Evolutionary conservation across 768 basidiomycete species (phyloP).

Genomic region (Trametes coccinea): DNA sequence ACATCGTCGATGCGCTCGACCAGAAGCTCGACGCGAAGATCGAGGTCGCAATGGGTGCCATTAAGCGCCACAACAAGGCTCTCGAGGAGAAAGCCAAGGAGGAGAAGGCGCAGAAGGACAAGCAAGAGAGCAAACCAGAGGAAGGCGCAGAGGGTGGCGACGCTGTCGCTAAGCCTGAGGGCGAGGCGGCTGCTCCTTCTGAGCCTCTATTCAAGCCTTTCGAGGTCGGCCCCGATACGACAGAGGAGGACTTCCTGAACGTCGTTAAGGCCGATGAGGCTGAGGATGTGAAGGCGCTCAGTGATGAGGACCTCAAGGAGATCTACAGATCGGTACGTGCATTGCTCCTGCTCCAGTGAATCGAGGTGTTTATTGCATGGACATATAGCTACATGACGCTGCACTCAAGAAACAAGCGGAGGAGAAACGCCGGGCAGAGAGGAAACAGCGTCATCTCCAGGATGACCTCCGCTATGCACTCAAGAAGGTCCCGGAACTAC

Average conservation of each 20-base stretch:
- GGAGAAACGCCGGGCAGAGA: constrained; percentile 84
- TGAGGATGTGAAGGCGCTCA: constrained; percentile 48
- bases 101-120: constrained; percentile 33
- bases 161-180: constrained; percentile 20
- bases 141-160: constrained; percentile 34
- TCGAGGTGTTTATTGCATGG: not conserved
- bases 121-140: constrained; percentile 28
- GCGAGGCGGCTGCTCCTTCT: not conserved
- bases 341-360: too few species aligned
- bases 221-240: constrained; percentile 55
- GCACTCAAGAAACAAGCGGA: constrained; percentile 78
- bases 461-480: constrained; percentile 96
- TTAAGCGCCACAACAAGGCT: constrained; percentile 50
- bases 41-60: constrained; percentile 60
- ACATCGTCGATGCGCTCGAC: constrained; percentile 83
- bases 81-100: constrained; percentile 34
- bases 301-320: constrained; percentile 51
- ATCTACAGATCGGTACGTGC: constrained; percentile 64
- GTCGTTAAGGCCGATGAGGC: constrained; percentile 60
- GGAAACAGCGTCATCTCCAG: constrained; percentile 82
- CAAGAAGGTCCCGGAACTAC: constrained; percentile 80
- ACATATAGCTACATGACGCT: constrained; percentile 65
- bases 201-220: constrained; percentile 36
- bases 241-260: constrained; percentile 60
- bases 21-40: constrained; percentile 83